These are phyloP conservation scores for Geosmithia flava DNA, from an alignment of 2,329 filamentous ascomycete genomes.

Conservation along the genomic window DNA sequence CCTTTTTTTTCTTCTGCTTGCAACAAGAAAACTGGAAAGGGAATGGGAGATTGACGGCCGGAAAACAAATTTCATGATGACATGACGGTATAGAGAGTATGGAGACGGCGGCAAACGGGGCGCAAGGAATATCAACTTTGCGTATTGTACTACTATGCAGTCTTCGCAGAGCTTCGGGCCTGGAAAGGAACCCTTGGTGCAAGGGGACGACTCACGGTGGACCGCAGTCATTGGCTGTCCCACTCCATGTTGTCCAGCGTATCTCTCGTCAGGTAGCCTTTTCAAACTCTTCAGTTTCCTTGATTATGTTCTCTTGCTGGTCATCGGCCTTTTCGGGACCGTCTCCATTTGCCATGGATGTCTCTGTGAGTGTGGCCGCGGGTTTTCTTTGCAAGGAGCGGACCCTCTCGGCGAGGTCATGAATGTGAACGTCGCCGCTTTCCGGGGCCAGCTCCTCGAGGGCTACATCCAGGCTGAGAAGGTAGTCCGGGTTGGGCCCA, in stretches of 20 bases:
- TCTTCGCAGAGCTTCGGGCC: background rate
- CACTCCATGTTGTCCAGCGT: background rate
- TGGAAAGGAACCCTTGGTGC: background rate
- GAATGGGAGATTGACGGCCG: constrained; percentile 1
- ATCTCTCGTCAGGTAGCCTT: background rate
- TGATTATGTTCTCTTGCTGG: background rate
- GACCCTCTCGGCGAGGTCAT: constrained; percentile 65
- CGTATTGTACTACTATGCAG: background rate
- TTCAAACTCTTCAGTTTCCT: background rate
- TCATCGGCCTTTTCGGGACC: background rate
- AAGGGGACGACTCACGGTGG: background rate
- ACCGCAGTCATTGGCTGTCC: background rate
- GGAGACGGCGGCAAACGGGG: background rate
- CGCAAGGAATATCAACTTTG: background rate
- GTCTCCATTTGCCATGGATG: background rate
- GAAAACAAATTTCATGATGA: constrained; percentile 1
- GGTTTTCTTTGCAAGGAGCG: constrained; percentile 35
- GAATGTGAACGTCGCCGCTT: constrained; percentile 74
- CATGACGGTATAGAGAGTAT: background rate
- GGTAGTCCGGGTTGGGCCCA: constrained; percentile 81
- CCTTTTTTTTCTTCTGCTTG: background rate
- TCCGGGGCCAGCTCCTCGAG: constrained; percentile 61
- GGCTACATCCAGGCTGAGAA: constrained; percentile 67
- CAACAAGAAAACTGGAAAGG: background rate
- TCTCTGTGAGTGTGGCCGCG: background rate